A percentile compares a stretch with the other conserved stretches of the same genome.
phyloP scores from a whole-genome alignment of 2,329 filamentous ascomycete genomes.

The Talaromyces sp. region DNA sequence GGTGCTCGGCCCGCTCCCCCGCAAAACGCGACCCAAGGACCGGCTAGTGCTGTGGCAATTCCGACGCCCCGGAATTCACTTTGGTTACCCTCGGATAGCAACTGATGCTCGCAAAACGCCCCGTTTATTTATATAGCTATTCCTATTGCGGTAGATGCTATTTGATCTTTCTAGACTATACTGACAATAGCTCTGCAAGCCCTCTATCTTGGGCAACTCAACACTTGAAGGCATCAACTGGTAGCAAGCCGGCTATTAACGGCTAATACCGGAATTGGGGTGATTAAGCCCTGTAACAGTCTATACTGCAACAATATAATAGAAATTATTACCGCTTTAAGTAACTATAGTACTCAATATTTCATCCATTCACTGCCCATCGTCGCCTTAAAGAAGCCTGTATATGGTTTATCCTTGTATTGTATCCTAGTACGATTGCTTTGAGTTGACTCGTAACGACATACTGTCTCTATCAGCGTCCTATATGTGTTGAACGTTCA shows the following conservation, averaged over 20 bases:
- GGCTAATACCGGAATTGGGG: not conserved
- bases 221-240: not conserved
- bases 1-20: not conserved
- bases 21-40: not conserved
- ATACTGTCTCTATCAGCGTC: too few relatives aligned
- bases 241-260: not conserved
- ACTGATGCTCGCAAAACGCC: not conserved
- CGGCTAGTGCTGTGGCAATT: not conserved
- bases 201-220: not conserved
- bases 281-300: not conserved
- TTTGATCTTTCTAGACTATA: not conserved
- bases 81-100: not conserved
- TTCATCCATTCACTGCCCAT: too few relatives aligned
- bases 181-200: not conserved
- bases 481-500: too few relatives aligned
- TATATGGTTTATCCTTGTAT: too few relatives aligned
- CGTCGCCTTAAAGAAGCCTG: too few relatives aligned
- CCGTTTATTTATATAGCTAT: not conserved
- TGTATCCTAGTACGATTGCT: too few relatives aligned
- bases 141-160: not conserved
- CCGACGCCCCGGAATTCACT: not conserved
- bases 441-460: too few relatives aligned
- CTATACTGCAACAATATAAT: too few relatives aligned
- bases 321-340: too few relatives aligned
- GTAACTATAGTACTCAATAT: too few relatives aligned